These are phyloP conservation scores for Cadophora gregata DNA, from an alignment of 2,329 filamentous ascomycete genomes.

Conservation along the genomic window DNA sequence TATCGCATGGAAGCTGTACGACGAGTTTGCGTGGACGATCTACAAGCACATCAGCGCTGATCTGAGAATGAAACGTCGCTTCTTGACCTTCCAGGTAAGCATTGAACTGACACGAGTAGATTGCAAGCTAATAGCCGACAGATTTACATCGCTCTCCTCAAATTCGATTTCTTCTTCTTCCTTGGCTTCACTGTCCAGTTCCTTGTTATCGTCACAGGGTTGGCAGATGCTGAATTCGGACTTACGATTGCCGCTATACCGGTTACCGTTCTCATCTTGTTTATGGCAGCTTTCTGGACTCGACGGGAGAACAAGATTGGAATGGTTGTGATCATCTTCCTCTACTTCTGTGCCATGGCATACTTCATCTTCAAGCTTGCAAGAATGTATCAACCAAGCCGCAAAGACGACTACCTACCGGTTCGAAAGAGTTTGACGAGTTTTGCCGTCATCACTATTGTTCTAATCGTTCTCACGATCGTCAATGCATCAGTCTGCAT, in stretches of 20 bases:
- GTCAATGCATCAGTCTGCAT: slow-evolving; percentile 86
- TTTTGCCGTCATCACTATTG: slow-evolving; percentile 91
- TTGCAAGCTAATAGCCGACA: slow-evolving; percentile 47
- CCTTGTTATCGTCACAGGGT: slow-evolving; percentile 82
- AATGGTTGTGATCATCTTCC: slow-evolving; percentile 78
- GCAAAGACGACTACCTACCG: slow-evolving; percentile 69
- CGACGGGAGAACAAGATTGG: slow-evolving; percentile 80
- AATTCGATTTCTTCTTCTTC: slow-evolving; percentile 99
- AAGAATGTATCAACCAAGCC: slow-evolving; percentile 81
- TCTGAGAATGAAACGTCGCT: slow-evolving; percentile 94
- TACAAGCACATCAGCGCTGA: slow-evolving; percentile 99
- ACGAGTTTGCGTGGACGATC: slow-evolving; percentile 99
- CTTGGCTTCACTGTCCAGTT: slow-evolving; percentile 98
- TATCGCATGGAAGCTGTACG: slow-evolving; percentile 92
- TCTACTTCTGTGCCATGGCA: slow-evolving; percentile 86
- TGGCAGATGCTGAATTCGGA: slow-evolving; percentile 75
- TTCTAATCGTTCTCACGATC: slow-evolving; percentile 89
- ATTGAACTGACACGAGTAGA: neutral
- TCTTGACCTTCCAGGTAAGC: slow-evolving; percentile 90
- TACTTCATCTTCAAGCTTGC: slow-evolving; percentile 99
- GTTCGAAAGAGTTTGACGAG: slow-evolving; percentile 87
- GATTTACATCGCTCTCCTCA: slow-evolving; percentile 97
- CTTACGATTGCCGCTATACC: slow-evolving; percentile 90
- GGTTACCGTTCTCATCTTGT: slow-evolving; percentile 86
- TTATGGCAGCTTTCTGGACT: slow-evolving; percentile 84